Conservation (phyloP, 495 filamentous ascomycete species). For the Aspergillus bertholletiae region DNA sequence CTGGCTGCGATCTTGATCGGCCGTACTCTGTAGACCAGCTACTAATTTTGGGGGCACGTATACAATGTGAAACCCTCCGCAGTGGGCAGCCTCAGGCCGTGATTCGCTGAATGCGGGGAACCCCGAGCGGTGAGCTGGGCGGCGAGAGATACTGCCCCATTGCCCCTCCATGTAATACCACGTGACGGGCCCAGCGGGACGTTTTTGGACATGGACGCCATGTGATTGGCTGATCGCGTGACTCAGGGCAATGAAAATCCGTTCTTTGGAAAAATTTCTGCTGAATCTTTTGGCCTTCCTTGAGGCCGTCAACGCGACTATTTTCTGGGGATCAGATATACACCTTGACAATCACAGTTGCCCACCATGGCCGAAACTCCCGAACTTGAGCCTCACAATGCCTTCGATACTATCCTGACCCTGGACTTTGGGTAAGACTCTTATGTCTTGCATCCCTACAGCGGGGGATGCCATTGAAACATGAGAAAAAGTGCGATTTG, state of each 20-base stretch:
- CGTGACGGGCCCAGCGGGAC: not conserved
- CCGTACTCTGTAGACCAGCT: not conserved
- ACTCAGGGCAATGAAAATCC: not conserved
- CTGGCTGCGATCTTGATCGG: no score
- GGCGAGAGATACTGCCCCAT: not conserved
- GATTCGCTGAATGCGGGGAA: not conserved
- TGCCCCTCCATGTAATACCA: not conserved
- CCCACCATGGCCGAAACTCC: conserved; percentile 16
- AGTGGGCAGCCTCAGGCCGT: not conserved
- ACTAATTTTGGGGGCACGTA: not conserved
- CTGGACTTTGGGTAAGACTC: conserved; percentile 57
- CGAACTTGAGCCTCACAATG: conserved; percentile 41
- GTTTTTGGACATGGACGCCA: not conserved
- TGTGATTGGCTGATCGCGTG: not conserved
- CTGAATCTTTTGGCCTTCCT: not conserved
- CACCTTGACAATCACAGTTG: not conserved
- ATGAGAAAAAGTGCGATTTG: not conserved
- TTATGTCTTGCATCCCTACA: conserved; percentile 7
- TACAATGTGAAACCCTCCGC: not conserved
- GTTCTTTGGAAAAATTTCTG: not conserved
- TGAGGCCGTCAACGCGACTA: not conserved
- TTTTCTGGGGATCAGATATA: not conserved
- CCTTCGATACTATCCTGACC: conserved; percentile 64
- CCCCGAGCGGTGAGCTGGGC: not conserved
- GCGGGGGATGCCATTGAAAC: not conserved